phyloP scores from a whole-genome alignment of 2,329 filamentous ascomycete genomes.

The Ophiostoma himal-ulmi region DNA sequence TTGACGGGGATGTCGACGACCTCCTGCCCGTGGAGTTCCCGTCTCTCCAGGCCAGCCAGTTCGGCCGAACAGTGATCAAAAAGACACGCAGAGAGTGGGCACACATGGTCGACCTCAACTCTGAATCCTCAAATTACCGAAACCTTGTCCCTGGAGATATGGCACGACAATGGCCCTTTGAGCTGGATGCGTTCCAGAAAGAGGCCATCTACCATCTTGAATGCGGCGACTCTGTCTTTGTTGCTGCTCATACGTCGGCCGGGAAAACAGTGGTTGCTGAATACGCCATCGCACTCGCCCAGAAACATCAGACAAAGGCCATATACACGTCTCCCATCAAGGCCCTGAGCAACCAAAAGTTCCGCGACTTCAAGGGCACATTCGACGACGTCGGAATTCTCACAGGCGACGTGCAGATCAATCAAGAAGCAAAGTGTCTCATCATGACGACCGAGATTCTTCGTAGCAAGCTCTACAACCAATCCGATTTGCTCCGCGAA shows the following conservation, averaged over 20 bases:
- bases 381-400: conserved; percentile 97
- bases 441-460: conserved; percentile 99
- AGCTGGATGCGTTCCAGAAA: conserved; percentile 96
- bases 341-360: conserved; percentile 96
- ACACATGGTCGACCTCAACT: conserved; percentile 94
- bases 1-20: conserved; percentile 62
- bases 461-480: conserved; percentile 94
- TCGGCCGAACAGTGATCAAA: conserved; percentile 60
- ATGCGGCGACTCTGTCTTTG: conserved; percentile 93
- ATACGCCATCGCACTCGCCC: conserved; percentile 91
- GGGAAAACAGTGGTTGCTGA: conserved; percentile 98
- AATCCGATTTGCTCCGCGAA: conserved; percentile 90
- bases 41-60: conserved; percentile 73
- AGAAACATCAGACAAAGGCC: conserved; percentile 99
- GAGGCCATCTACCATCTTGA: conserved; percentile 97
- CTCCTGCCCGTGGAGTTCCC: conserved; percentile 90
- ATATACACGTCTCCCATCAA: conserved; percentile 99
- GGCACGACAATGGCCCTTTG: conserved; percentile 93
- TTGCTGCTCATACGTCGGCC: conserved; percentile 93
- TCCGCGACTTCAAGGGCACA: conserved; percentile 81
- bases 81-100: conserved; percentile 86
- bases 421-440: conserved; percentile 91
- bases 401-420: conserved; percentile 96
- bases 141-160: conserved; percentile 86
- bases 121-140: conserved; percentile 87